phyloP scores from a whole-genome alignment of 1,139 yeast species.

The Kodamaea ohmeri region DNA sequence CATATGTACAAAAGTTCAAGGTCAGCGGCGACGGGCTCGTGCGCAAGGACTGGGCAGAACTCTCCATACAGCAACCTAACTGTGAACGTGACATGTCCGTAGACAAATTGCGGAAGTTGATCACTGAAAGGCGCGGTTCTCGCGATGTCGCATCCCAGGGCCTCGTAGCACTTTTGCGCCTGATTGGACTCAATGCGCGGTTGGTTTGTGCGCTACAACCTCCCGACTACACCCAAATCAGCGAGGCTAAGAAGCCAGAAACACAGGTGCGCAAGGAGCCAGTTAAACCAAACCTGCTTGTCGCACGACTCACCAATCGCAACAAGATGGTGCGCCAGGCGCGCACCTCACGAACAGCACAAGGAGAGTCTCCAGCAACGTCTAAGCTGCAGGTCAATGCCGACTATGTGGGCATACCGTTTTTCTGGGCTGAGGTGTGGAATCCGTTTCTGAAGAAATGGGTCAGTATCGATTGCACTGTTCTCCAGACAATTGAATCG shows the following conservation, averaged over 20 bases:
- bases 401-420: slow-evolving; percentile 7
- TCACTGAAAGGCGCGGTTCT: slow-evolving; percentile 58
- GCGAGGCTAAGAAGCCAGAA: slow-evolving; percentile 22
- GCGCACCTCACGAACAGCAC: slow-evolving; percentile 7
- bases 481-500: slow-evolving; percentile 59
- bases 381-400: too few relatives aligned
- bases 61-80: slow-evolving; percentile 19
- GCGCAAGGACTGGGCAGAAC: slow-evolving; percentile 63
- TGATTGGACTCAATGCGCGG: slow-evolving; percentile 70
- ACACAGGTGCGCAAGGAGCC: slow-evolving; percentile 11
- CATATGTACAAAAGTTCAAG: slow-evolving; percentile 61
- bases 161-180: slow-evolving; percentile 70
- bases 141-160: slow-evolving; percentile 86
- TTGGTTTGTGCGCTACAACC: slow-evolving; percentile 83
- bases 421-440: slow-evolving; percentile 94
- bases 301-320: slow-evolving; percentile 6
- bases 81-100: slow-evolving; percentile 28
- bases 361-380: too few relatives aligned
- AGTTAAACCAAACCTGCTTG: slow-evolving; percentile 7
- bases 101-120: slow-evolving; percentile 37
- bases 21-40: slow-evolving; percentile 44
- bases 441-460: slow-evolving; percentile 67
- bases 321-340: slow-evolving; percentile 11
- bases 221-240: slow-evolving; percentile 65
- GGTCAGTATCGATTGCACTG: slow-evolving; percentile 84